Evolutionary conservation across 2,329 filamentous ascomycete genomes (phyloP), one percentile per base, ranked within the genome.

Genomic region (Penicillium sp.): DNA sequence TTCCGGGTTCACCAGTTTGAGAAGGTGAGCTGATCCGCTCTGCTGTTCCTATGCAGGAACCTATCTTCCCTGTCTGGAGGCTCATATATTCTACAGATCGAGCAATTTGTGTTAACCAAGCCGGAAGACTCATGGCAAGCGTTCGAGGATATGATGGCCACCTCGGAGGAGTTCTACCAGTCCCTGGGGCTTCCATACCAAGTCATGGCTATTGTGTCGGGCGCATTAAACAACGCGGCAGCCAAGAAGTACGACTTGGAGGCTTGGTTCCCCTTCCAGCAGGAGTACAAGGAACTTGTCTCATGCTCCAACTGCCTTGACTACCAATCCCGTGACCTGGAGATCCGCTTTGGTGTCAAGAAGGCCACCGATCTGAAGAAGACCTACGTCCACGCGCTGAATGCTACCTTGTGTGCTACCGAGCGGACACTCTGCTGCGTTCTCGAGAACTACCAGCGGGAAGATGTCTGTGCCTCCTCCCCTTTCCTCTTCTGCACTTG

Each of bases 1-100:
- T 99, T 97, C 84, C 88, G 94, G 62, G 92, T 97, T 26, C 94
- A 99, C 74, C 93, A 99, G 74, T 99, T 97, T 69, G 93, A 97
- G 75, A 97, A 95, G 84, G 87, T 85, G 60, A 60, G 67, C 20
- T 15, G 14, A 43, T 4, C 8, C 27, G 37, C 49, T 49, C 11
- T 49, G 12, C 23, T 29, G n/a, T 35, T 8, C 14, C 27, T 14
- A 3, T 31, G 29, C 14, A 31, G 12, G 12, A 11, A 15, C 29
- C 29, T 15, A 12, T 31, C 15, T 31, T 15, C n/a, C 14, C 6
- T 20, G 22, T 31, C 6, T 11, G 42, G 11, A 2, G 29, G 2
- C 12, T 45, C 33, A 27, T 45, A 11, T 42, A 23, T 49, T n/a
- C 14, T 58, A 33, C 55, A 77, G 85, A 84, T 90, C 51, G 89